phyloP scores from a whole-genome alignment of 306 rosid species.

The Fragaria iinumae region DNA sequence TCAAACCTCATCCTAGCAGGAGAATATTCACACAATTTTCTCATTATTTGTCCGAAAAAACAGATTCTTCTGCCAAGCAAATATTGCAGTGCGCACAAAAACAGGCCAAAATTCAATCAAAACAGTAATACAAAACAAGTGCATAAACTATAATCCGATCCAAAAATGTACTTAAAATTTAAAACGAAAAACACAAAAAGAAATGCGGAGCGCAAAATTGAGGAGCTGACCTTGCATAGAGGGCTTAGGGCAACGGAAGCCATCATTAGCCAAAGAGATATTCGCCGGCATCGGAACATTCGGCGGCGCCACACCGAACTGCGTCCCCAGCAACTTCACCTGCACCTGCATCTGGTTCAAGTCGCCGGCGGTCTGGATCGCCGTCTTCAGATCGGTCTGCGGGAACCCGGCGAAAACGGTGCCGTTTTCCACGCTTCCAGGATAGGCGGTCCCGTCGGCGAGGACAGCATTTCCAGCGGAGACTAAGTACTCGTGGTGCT shows the following conservation, averaged over 20 bases:
- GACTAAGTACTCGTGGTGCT: constrained; percentile 58
- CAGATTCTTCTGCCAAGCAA: neutral
- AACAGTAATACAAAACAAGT: neutral
- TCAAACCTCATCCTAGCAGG: neutral
- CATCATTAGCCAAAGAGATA: constrained; percentile 72
- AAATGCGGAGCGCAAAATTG: neutral
- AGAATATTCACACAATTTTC: constrained; percentile 3
- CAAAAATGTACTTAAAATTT: neutral
- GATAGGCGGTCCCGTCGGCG: constrained; percentile 54
- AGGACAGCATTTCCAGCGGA: constrained; percentile 71
- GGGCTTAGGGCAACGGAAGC: constrained; percentile 50
- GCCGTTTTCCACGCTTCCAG: constrained; percentile 70
- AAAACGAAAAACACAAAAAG: neutral
- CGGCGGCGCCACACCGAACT: constrained; percentile 76
- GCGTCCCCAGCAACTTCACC: constrained; percentile 68
- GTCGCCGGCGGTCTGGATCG: constrained; percentile 88
- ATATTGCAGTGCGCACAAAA: neutral
- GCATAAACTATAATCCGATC: neutral
- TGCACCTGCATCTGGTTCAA: constrained; percentile 72
- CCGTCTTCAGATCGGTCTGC: constrained; percentile 82
- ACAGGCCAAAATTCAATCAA: neutral
- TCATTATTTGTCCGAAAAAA: neutral
- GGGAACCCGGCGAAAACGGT: constrained; percentile 77
- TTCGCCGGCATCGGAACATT: constrained; percentile 61
- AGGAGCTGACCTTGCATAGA: constrained; percentile 46